Percentiles rank a stretch among this genome's conserved stretches.
Conservation (phyloP, 2,329 filamentous ascomycete species). For the Botrytis aclada region DNA sequence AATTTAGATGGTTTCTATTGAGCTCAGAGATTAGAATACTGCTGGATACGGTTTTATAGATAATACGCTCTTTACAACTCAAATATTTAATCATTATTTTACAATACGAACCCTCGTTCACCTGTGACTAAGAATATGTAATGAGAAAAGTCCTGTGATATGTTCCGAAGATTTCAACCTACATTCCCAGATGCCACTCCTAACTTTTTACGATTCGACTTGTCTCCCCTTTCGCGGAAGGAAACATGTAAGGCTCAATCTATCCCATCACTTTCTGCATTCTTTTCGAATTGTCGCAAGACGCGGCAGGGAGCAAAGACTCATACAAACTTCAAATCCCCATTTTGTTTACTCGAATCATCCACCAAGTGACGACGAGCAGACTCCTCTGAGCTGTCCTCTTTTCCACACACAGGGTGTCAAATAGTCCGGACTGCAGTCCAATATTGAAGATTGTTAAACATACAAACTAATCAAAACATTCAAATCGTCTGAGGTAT, state of each 20-base stretch:
- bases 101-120: background rate
- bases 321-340: background rate
- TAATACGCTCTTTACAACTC: constrained; percentile 1
- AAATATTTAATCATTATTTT: background rate
- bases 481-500: no score
- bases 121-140: no score
- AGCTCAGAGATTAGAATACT: constrained; percentile 1
- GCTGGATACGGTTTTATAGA: constrained; percentile 5
- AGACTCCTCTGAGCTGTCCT: background rate
- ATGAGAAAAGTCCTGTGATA: background rate
- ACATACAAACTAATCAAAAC: no score
- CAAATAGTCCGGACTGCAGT: no score
- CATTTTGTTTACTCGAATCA: background rate
- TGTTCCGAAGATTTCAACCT: background rate
- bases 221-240: background rate
- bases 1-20: background rate
- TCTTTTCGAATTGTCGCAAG: background rate
- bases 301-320: background rate
- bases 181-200: background rate
- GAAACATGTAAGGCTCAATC: background rate
- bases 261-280: background rate
- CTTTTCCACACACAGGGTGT: background rate
- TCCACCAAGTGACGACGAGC: background rate
- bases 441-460: no score
- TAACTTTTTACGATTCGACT: background rate